A percentile compares a stretch with the other conserved stretches of the same genome.
These are phyloP conservation scores for Inga leiocalycina DNA, from an alignment of 306 rosid genomes.

Conservation along the genomic window DNA sequence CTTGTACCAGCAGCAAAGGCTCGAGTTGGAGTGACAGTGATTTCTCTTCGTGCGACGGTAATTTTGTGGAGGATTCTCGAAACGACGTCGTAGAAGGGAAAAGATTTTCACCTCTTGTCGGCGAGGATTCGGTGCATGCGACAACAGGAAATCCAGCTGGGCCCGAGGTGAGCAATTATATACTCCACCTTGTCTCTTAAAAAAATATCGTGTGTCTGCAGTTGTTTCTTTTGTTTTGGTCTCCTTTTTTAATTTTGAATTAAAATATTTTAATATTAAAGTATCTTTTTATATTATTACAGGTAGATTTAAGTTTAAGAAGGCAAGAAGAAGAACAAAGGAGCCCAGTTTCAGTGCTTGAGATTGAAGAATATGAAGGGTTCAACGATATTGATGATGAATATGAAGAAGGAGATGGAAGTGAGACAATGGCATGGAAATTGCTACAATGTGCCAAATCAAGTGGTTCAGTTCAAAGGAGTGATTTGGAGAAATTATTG, in stretches of 20 bases:
- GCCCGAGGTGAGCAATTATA: slow-evolving; percentile 55
- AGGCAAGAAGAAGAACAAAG: slow-evolving; percentile 54
- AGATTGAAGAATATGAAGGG: slow-evolving; percentile 48
- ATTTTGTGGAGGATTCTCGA: slow-evolving; percentile 18
- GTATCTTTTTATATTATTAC: background rate
- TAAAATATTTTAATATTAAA: no score
- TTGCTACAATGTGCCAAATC: slow-evolving; percentile 39
- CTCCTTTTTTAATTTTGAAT: background rate
- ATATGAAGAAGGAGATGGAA: slow-evolving; percentile 34
- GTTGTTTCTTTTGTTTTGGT: slow-evolving; percentile 6
- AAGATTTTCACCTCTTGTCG: slow-evolving; percentile 50
- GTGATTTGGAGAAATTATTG: slow-evolving; percentile 32
- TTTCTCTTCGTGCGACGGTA: slow-evolving; percentile 51
- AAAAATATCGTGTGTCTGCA: slow-evolving; percentile 31
- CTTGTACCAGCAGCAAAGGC: slow-evolving; percentile 38
- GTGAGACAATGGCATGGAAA: slow-evolving; percentile 34
- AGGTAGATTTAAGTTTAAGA: slow-evolving; percentile 27
- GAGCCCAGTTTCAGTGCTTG: slow-evolving; percentile 77
- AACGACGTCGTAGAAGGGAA: slow-evolving; percentile 35
- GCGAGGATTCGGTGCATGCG: slow-evolving; percentile 41
- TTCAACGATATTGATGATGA: background rate
- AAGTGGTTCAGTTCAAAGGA: slow-evolving; percentile 29
- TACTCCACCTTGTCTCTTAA: slow-evolving; percentile 28
- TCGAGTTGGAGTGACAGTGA: slow-evolving; percentile 91
- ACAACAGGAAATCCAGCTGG: slow-evolving; percentile 27